Base-by-base conservation (phyloP, 2,329 filamentous ascomycete genomes). In the Calonectria montana region DNA sequence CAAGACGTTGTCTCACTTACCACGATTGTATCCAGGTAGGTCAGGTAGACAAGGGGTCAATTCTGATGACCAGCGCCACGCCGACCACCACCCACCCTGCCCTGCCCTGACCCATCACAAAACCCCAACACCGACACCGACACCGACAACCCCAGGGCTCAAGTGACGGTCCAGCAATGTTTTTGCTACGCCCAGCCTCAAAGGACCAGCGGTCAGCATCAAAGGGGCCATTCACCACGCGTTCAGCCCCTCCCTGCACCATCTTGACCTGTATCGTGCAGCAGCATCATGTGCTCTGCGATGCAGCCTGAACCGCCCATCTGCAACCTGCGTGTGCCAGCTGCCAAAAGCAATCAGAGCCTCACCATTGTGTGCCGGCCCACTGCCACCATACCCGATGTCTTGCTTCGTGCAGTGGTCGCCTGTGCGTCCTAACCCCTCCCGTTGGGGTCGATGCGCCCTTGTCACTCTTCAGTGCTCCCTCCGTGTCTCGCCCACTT, bases 361-460 rank as follows among this genome's bases (percentile, higher is more conserved):
- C 61, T 65, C 61, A 59, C 48, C 41, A 65, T 45, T 21, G 53
- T 57, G n/a, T 35, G 45, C 35, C 27, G 23, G 48, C 47, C 41
- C 62, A 27, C 62, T 64, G 62, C 63, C 66, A 45, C 69, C 66
- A 70, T 70, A 55, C 72, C 70, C 66, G 63, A 73, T 67, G 21
- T 55, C 50, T 41, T 63, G 16, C 62, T 63, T 45, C 69, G 37
- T 73, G 72, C 72, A 66, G 62, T 41, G 66, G 25, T 3, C 55
- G 45, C 62, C 50, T 66, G 37, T 59, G 16, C 21, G 29, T 6
- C 43, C 55, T 15, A 35, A 29, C 43, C 57, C 65, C 43, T 62
- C 41, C 43, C 53, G 25, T n/a, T 50, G 25, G 37, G 47, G 23
- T 16, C 39, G 12, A 45, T 27, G 39, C 10, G 13, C 18, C 16